These are phyloP conservation scores for Sporothrix dimorphospora DNA, from an alignment of 2,329 filamentous ascomycete genomes.

Conservation along the genomic window DNA sequence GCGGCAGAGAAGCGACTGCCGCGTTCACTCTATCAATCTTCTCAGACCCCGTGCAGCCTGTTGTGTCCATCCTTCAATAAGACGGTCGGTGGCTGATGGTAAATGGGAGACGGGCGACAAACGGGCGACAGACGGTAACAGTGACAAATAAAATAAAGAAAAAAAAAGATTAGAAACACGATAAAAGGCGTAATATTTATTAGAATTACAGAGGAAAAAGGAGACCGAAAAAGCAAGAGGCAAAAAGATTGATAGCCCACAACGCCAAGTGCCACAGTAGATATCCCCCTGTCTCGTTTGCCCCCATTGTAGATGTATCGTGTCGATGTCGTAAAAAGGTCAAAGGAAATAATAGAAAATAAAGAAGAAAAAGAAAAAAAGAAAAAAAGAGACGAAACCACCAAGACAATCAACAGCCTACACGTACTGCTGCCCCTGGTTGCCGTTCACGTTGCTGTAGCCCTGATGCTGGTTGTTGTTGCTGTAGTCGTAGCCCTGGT, in stretches of 20 bases:
- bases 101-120: not conserved
- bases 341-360: too few species aligned
- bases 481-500: not conserved
- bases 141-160: not conserved
- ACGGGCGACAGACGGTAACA: not conserved
- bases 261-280: not conserved
- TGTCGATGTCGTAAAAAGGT: not conserved
- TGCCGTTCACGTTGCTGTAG: not conserved
- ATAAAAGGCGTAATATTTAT: not conserved
- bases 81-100: not conserved
- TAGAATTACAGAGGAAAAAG: not conserved
- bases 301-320: slow-evolving; percentile 12
- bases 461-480: not conserved
- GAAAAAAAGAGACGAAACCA: not conserved
- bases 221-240: not conserved
- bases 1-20: not conserved
- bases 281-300: not conserved
- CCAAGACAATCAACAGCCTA: not conserved
- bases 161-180: not conserved
- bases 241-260: not conserved
- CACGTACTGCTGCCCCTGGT: not conserved
- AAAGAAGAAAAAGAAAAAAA: not conserved
- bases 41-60: not conserved
- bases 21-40: not conserved
- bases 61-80: not conserved